Evolutionary conservation across 495 filamentous ascomycete genomes (phyloP).

Genomic region (Penicillium malachiteum): DNA sequence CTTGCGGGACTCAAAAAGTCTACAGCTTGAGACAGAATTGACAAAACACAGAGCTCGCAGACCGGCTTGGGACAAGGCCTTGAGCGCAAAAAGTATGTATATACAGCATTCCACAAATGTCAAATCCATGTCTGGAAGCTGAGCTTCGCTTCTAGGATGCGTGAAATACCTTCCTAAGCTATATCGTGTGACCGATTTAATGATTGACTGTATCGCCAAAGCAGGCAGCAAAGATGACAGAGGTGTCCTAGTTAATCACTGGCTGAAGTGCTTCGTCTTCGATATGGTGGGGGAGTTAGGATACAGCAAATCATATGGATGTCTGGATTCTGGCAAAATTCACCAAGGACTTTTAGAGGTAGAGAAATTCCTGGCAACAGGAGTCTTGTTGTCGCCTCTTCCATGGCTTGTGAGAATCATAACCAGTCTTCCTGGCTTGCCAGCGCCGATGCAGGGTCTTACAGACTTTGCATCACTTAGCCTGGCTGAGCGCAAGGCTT

Average conservation of each 20-base stretch:
- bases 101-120: background rate
- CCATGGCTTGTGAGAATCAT: conserved; percentile 7
- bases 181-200: background rate
- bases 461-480: background rate
- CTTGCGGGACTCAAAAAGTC: conserved; percentile 1
- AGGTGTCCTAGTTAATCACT: conserved; percentile 2
- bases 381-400: background rate
- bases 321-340: conserved; percentile 1
- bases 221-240: background rate
- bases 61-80: conserved; percentile 1
- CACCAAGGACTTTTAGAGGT: conserved; percentile 2
- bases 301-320: conserved; percentile 7
- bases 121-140: background rate
- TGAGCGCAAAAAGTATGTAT: conserved; percentile 4
- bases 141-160: background rate
- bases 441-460: background rate
- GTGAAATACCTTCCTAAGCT: conserved; percentile 4
- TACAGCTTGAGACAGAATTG: background rate
- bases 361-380: background rate
- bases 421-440: background rate
- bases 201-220: conserved; percentile 1
- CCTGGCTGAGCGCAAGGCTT: conserved; percentile 2
- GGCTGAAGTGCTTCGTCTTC: conserved; percentile 3
- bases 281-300: conserved; percentile 2
- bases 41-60: conserved; percentile 1